A percentile compares a stretch with the other conserved stretches of the same genome.
phyloP scores from a whole-genome alignment of 1,284 basidiomycete genomes.

The Rugosomyces carneus region DNA sequence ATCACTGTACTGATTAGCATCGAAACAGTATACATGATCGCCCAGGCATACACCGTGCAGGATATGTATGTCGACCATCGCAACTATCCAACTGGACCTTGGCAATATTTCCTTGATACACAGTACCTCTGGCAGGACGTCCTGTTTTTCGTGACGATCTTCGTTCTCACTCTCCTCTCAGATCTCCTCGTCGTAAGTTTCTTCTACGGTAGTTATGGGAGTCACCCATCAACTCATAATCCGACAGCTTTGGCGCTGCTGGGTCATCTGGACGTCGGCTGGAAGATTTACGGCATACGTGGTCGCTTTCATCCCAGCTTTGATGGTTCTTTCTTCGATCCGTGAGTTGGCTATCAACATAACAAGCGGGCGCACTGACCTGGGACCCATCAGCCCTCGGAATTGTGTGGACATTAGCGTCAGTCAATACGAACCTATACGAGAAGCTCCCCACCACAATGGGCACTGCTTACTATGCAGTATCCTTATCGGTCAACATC shows the following conservation, averaged over 20 bases:
- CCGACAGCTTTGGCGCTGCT: conserved; percentile 38
- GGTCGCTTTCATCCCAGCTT: conserved; percentile 27
- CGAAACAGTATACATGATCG: conserved; percentile 33
- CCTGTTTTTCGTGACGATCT: conserved; percentile 36
- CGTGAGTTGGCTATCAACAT: conserved; percentile 20
- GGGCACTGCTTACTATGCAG: conserved; percentile 35
- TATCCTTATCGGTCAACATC: conserved; percentile 40
- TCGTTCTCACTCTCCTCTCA: conserved; percentile 35
- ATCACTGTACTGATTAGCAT: conserved; percentile 32
- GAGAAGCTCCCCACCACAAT: conserved; percentile 31
- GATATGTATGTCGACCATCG: conserved; percentile 39
- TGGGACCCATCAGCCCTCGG: conserved; percentile 29
- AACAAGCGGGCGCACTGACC: background rate
- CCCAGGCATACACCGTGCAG: conserved; percentile 33
- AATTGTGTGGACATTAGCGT: conserved; percentile 37
- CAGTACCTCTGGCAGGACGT: conserved; percentile 28
- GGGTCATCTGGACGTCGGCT: conserved; percentile 39
- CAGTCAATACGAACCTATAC: conserved; percentile 34
- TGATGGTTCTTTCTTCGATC: conserved; percentile 33
- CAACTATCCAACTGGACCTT: conserved; percentile 35
- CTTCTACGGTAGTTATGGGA: background rate
- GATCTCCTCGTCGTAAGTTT: conserved; percentile 32
- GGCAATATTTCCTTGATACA: conserved; percentile 32
- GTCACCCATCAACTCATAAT: background rate
- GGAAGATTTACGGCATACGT: conserved; percentile 27